Conservation (phyloP, 192 early-diverging fungal genomes). For the Geranomyces variabilis region DNA sequence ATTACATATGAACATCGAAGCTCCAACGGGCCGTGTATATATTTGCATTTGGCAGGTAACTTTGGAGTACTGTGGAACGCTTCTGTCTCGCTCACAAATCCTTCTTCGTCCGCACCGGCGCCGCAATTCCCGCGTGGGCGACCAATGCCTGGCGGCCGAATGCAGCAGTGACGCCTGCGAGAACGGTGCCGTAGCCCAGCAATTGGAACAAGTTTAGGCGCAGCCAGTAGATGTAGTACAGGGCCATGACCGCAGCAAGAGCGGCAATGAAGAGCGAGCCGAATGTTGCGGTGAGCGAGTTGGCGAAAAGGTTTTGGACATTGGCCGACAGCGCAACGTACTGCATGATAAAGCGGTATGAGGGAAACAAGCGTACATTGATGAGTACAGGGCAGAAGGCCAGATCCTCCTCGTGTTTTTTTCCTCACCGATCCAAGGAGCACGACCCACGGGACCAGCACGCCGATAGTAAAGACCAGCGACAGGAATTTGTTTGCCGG, state of each 20-base stretch:
- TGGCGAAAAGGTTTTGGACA: slow-evolving; percentile 36
- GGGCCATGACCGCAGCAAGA: slow-evolving; percentile 31
- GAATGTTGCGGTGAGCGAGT: slow-evolving; percentile 28
- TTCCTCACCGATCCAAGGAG: slow-evolving; percentile 44
- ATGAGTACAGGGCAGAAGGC: neutral
- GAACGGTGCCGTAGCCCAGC: slow-evolving; percentile 44
- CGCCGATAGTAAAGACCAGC: slow-evolving; percentile 33
- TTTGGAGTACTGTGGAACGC: no score
- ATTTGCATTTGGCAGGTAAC: no score
- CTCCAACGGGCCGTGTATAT: no score
- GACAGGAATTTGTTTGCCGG: slow-evolving; percentile 38
- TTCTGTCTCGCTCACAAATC: neutral
- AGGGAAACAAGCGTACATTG: neutral
- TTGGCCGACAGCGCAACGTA: slow-evolving; percentile 45
- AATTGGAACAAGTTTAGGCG: slow-evolving; percentile 53
- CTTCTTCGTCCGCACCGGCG: neutral
- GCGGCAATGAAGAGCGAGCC: slow-evolving; percentile 40
- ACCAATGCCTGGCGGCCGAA: slow-evolving; percentile 50
- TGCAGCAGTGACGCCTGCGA: slow-evolving; percentile 36
- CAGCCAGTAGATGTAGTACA: slow-evolving; percentile 50
- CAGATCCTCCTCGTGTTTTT: no score
- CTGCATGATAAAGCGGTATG: slow-evolving; percentile 27
- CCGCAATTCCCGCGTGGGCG: slow-evolving; percentile 25
- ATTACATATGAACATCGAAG: no score
- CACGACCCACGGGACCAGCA: slow-evolving; percentile 45